Conservation (phyloP, 2,329 filamentous ascomycete species). For the Colletotrichum sp. region DNA sequence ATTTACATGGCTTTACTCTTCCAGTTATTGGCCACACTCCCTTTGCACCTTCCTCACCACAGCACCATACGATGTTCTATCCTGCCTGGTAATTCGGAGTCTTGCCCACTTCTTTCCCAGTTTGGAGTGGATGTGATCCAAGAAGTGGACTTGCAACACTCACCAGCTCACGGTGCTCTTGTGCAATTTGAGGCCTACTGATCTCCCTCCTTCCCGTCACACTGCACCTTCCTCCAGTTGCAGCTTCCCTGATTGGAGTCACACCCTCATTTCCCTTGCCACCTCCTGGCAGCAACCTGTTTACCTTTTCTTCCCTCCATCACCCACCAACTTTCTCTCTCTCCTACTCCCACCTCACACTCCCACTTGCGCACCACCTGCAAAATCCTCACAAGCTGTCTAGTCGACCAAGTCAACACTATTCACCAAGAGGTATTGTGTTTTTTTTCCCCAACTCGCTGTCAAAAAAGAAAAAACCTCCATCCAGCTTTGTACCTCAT, state of each 20-base stretch:
- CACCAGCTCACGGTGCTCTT: not conserved
- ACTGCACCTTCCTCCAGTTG: constrained; percentile 5
- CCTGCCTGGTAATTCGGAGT: not conserved
- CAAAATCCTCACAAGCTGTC: not conserved
- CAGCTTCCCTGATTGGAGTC: constrained; percentile 2
- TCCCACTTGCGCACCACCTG: not conserved
- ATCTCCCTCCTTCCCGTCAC: constrained; percentile 4
- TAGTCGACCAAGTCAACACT: not conserved
- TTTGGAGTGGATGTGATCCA: not conserved
- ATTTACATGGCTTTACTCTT: not conserved
- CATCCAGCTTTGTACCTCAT: not conserved
- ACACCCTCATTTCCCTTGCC: constrained; percentile 1
- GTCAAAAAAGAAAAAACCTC: not conserved
- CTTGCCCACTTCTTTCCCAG: not conserved
- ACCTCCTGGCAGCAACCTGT: not conserved
- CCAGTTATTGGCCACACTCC: not conserved
- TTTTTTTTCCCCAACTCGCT: not conserved
- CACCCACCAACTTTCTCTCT: not conserved
- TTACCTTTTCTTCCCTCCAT: not conserved
- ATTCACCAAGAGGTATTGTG: not conserved
- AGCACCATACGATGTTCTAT: not conserved
- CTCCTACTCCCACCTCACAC: not conserved
- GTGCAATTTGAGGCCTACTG: not conserved
- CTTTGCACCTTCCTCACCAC: not conserved
- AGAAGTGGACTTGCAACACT: not conserved